phyloP scores from a whole-genome alignment of 2,329 filamentous ascomycete genomes.

The Fusarium coffeatum region DNA sequence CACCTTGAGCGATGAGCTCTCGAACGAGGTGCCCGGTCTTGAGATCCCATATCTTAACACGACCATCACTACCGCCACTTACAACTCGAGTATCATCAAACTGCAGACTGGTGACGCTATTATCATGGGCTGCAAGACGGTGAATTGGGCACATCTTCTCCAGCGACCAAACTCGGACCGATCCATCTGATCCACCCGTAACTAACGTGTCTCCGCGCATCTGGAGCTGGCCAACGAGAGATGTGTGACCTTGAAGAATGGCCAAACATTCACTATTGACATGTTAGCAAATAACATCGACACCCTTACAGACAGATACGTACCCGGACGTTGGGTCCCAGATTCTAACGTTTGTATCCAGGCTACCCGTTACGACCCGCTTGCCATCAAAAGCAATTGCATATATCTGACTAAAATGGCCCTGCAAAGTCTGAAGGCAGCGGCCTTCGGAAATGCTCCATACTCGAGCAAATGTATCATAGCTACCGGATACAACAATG shows the following conservation, averaged over 20 bases:
- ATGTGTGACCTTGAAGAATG: slow-evolving; percentile 95
- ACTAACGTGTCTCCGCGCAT: slow-evolving; percentile 95
- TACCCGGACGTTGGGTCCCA: slow-evolving; percentile 93
- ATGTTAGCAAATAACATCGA: slow-evolving; percentile 47
- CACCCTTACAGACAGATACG: slow-evolving; percentile 47
- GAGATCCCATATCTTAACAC: slow-evolving; percentile 98
- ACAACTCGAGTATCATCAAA: slow-evolving; percentile 97
- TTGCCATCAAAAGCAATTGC: slow-evolving; percentile 97
- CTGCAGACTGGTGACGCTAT: slow-evolving; percentile 96
- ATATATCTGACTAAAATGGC: slow-evolving; percentile 99
- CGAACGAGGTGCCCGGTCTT: slow-evolving; percentile 90
- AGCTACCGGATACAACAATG: slow-evolving; percentile 96
- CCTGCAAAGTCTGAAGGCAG: slow-evolving; percentile 88
- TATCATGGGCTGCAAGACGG: slow-evolving; percentile 94
- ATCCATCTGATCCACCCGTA: slow-evolving; percentile 95
- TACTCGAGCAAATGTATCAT: slow-evolving; percentile 95
- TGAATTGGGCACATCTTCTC: slow-evolving; percentile 93
- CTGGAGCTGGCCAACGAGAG: slow-evolving; percentile 94
- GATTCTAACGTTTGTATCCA: slow-evolving; percentile 96
- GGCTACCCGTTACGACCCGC: slow-evolving; percentile 91
- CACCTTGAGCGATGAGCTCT: slow-evolving; percentile 89
- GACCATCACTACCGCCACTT: slow-evolving; percentile 94
- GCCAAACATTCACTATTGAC: slow-evolving; percentile 78
- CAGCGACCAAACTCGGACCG: slow-evolving; percentile 95
- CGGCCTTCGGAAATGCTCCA: slow-evolving; percentile 98